phyloP scores from a whole-genome alignment of 1,284 basidiomycete genomes.

The Erythrobasidium hasegawianum region DNA sequence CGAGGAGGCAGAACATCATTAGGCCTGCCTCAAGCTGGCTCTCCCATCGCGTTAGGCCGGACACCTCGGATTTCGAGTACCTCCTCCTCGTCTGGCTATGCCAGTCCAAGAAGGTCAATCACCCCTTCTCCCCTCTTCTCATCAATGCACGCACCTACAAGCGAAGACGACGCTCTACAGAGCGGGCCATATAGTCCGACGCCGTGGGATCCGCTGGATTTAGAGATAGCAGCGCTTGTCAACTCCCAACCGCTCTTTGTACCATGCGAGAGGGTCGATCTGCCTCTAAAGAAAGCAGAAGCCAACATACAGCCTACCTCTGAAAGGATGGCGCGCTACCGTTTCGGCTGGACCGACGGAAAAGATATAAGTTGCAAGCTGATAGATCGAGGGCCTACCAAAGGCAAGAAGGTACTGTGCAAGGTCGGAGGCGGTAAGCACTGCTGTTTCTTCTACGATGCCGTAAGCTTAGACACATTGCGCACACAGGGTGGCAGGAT shows the following conservation, averaged over 20 bases:
- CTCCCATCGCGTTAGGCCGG: background rate
- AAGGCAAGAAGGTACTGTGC: constrained; percentile 77
- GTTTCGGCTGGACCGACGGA: constrained; percentile 59
- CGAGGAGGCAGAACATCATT: constrained; percentile 11
- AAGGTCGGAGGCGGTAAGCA: constrained; percentile 74
- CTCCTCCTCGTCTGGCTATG: background rate
- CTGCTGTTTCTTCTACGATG: constrained; percentile 38
- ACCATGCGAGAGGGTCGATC: constrained; percentile 71
- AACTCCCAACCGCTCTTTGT: constrained; percentile 65
- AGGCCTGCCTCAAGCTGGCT: background rate
- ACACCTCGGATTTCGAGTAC: background rate
- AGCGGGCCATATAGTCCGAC: constrained; percentile 63
- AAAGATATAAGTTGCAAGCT: constrained; percentile 74
- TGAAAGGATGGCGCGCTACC: constrained; percentile 75
- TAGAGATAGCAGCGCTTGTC: constrained; percentile 67
- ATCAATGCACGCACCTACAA: constrained; percentile 47
- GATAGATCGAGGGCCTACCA: constrained; percentile 59
- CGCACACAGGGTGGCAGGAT: constrained; percentile 71
- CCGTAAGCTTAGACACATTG: constrained; percentile 5
- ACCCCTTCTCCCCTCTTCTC: background rate
- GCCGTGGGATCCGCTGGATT: constrained; percentile 71
- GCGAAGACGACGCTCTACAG: constrained; percentile 21
- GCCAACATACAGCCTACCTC: constrained; percentile 60
- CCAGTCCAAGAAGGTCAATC: background rate
- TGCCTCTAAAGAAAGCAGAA: constrained; percentile 61